Base-by-base conservation (phyloP, 768 basidiomycete species). In the Lactifluus rugatus region DNA sequence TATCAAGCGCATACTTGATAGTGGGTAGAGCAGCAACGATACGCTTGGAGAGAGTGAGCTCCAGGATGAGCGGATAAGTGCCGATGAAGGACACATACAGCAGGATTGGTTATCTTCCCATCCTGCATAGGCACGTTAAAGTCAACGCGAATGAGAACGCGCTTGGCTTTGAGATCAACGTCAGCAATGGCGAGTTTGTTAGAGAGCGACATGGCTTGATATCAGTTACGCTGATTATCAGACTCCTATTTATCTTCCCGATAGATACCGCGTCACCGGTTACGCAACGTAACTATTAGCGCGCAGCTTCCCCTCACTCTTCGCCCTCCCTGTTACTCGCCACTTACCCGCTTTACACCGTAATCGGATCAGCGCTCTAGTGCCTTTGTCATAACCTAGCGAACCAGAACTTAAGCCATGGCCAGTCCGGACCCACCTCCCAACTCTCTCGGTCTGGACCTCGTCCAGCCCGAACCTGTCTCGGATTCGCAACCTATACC, bases 11-110 rank as follows among this genome's bases (percentile, higher is more conserved):
- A 74, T 93, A 93, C 72, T 87, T 82, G 69, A 99, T 89, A 46
- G 95, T 97, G 28, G 95, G 95, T 58, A 98, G 77, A 32, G 95
- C 95, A 28, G 94, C 95, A 49, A 94, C 88, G 75, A 99, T 95
- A 72, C 95, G 89, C 95, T 98, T 69, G 17, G 42, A 26, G 28
- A 21, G 41, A 32, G 46, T 54, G 8, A 54, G 49, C 52, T 28
- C 61, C 56, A 17, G 19, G 46, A 48, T 32, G 26, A 45, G 41
- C 31, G 56, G 25, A 46, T 51, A 59, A 66, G 23, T 17, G 17
- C 10, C 50, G 41, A 56, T 48, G 41, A 48, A 44, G 58, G 28
- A 54, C 45, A 77, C 93, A 62, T 70, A 96, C 95, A 56, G 93
- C 93, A 63, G 92, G 87, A 76, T 97, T 99, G 46, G 95, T 95